Conservation (phyloP, 805 yeast species). For the Suhomyces prunicola region DNA sequence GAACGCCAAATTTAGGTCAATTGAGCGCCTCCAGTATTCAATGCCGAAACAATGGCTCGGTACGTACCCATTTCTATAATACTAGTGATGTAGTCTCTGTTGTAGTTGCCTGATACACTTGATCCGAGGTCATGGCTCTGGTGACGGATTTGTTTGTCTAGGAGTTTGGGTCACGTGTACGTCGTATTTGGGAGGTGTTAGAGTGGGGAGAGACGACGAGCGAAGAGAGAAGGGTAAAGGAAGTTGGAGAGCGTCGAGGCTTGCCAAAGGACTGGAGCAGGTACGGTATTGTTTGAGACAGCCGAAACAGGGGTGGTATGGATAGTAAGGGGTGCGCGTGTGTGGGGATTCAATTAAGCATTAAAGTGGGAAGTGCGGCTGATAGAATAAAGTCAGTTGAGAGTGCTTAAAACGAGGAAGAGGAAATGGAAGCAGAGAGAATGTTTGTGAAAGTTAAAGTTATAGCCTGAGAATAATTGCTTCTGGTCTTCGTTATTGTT, state of each 20-base stretch:
- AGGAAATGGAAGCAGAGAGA: neutral
- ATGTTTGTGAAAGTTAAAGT: too few relatives aligned
- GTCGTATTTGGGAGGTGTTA: neutral
- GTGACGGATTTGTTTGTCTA: constrained; percentile 2
- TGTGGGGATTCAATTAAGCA: neutral
- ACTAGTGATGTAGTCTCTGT: neutral
- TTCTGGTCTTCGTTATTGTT: too few relatives aligned
- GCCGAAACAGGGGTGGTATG: neutral
- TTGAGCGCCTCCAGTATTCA: neutral
- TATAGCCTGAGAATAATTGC: too few relatives aligned
- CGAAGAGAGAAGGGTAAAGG: neutral
- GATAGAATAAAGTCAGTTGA: neutral
- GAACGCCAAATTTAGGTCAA: neutral
- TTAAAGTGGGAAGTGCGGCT: neutral
- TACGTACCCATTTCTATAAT: neutral
- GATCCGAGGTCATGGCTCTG: neutral
- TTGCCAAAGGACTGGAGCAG: neutral
- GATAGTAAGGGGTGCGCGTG: neutral
- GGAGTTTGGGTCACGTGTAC: neutral
- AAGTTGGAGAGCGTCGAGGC: neutral
- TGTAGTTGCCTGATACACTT: neutral
- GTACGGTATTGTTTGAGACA: neutral
- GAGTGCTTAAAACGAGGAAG: neutral
- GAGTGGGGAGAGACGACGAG: neutral
- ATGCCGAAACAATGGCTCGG: neutral